Evolutionary conservation across 805 yeast genomes (phyloP).

Genomic region (Candida nitratophila): DNA sequence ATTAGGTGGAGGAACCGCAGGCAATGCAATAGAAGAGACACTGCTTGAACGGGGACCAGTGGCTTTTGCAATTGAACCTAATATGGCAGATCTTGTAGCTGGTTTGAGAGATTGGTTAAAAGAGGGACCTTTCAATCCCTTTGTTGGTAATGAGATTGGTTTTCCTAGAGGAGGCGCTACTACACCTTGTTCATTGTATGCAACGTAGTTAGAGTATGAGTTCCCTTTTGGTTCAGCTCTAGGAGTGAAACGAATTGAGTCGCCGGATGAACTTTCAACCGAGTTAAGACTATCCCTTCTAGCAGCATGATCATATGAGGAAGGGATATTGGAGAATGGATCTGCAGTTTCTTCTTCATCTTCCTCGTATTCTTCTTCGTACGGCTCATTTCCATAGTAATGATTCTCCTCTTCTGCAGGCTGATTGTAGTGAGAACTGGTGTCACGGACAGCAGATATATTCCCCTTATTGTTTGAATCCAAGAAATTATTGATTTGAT

Average conservation of each 20-base stretch:
- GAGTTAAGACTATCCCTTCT: neutral
- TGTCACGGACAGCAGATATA: neutral
- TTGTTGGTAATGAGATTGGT: constrained; percentile 42
- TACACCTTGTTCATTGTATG: neutral
- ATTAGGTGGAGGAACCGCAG: neutral
- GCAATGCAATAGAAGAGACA: neutral
- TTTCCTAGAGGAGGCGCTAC: neutral
- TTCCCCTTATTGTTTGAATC: neutral
- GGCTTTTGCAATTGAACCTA: constrained; percentile 22
- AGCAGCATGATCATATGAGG: neutral
- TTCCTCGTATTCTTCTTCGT: too few species aligned
- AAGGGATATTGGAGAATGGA: neutral
- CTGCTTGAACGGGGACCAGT: constrained; percentile 24
- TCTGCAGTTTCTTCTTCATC: neutral
- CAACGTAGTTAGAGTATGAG: neutral
- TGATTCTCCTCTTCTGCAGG: too few species aligned
- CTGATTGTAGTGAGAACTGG: too few species aligned
- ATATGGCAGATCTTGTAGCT: constrained; percentile 20
- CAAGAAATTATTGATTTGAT: neutral
- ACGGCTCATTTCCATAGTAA: too few species aligned
- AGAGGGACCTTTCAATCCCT: constrained; percentile 55
- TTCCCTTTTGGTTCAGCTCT: neutral
- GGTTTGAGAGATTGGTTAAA: constrained; percentile 30
- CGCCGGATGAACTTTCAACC: neutral
- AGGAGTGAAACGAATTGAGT: neutral